These are phyloP conservation scores for Cryptococcus depauperatus DNA, from an alignment of 1,284 basidiomycete genomes.

Conservation along the genomic window DNA sequence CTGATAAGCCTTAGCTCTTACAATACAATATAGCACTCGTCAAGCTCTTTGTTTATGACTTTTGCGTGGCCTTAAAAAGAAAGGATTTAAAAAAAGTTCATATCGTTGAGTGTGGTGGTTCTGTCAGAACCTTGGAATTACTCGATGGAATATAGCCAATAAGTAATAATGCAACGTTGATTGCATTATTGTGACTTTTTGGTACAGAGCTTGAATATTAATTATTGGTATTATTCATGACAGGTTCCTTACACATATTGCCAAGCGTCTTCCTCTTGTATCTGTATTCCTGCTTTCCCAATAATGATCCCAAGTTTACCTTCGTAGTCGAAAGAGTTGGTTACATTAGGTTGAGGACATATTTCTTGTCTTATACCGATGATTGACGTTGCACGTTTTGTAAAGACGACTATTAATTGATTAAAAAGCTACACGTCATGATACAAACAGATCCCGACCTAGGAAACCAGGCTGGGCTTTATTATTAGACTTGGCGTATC, in stretches of 20 bases:
- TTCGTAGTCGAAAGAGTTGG: slow-evolving; percentile 36
- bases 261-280: slow-evolving; percentile 38
- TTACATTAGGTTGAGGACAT: slow-evolving; percentile 35
- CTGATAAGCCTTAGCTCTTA: background rate
- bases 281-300: slow-evolving; percentile 33
- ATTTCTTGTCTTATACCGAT: slow-evolving; percentile 24
- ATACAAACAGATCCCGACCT: slow-evolving; percentile 9
- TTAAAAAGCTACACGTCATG: background rate
- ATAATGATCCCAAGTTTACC: slow-evolving; percentile 41
- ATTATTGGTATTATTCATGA: slow-evolving; percentile 32
- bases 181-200: no score
- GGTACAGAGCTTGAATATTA: background rate
- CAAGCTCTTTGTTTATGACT: no score
- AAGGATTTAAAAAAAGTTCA: no score
- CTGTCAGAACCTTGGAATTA: no score
- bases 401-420: slow-evolving; percentile 31
- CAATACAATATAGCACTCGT: no score
- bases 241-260: slow-evolving; percentile 39
- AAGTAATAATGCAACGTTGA: no score
- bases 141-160: no score
- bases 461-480: slow-evolving; percentile 30
- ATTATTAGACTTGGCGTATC: slow-evolving; percentile 31
- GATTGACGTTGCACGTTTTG: slow-evolving; percentile 39
- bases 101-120: no score
- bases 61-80: no score